Evolutionary conservation across 2,329 filamentous ascomycete genomes (phyloP).

Genomic region (Colletotrichum viniferum): DNA sequence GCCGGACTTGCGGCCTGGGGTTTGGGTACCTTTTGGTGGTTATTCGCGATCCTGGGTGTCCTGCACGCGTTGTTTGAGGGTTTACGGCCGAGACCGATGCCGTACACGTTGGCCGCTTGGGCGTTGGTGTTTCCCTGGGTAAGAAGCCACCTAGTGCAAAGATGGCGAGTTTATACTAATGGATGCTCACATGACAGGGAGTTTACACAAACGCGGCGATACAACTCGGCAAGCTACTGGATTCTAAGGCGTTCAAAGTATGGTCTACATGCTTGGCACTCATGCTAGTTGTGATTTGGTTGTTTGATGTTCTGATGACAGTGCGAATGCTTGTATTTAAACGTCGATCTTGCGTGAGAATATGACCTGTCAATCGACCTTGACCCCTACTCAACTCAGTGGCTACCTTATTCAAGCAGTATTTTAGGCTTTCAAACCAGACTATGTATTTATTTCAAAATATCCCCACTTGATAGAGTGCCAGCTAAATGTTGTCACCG

Average conservation of each 20-base stretch:
- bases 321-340: not conserved
- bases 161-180: not conserved
- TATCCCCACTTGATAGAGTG: not conserved
- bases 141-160: not conserved
- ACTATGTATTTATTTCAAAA: not conserved
- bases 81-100: conserved; percentile 23
- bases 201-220: conserved; percentile 42
- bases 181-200: conserved; percentile 27
- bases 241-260: conserved; percentile 40
- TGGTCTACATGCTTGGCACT: conserved; percentile 39
- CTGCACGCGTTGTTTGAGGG: conserved; percentile 19
- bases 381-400: accelerated
- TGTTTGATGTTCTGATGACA: not conserved
- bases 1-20: conserved; percentile 42
- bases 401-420: not conserved
- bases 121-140: conserved; percentile 43
- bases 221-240: conserved; percentile 39
- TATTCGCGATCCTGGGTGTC: conserved; percentile 40
- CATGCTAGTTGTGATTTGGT: conserved; percentile 37
- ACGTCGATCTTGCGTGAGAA: not conserved
- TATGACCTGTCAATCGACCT: not conserved
- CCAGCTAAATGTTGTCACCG: not conserved
- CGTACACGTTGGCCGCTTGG: conserved; percentile 37
- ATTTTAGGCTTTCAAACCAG: not conserved
- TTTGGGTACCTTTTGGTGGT: conserved; percentile 44